Conservation (phyloP, 2,329 filamentous ascomycete genomes). For the Orbilia javanica region DNA sequence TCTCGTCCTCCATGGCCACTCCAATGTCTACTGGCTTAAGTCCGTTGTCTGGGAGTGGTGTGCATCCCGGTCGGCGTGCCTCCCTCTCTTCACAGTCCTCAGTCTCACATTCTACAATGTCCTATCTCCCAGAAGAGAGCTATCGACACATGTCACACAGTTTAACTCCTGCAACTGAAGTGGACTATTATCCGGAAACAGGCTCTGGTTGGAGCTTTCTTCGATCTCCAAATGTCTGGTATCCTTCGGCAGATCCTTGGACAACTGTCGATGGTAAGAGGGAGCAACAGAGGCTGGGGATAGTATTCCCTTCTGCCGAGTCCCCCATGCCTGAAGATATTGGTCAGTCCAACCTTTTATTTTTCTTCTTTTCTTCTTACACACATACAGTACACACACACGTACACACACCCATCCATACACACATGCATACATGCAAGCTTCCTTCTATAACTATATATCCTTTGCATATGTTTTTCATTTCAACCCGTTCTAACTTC, state of each 20-base stretch:
- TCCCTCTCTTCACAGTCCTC: constrained; percentile 55
- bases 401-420: too few species aligned
- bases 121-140: constrained; percentile 53
- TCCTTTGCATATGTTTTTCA: constrained; percentile 6
- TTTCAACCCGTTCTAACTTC: constrained; percentile 34
- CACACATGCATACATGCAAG: neutral
- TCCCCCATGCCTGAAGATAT: constrained; percentile 53
- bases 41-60: constrained; percentile 45
- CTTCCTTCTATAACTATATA: constrained; percentile 2
- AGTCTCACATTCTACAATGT: constrained; percentile 57
- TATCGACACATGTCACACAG: constrained; percentile 57
- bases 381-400: too few species aligned
- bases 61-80: constrained; percentile 56
- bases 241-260: constrained; percentile 55
- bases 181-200: constrained; percentile 56
- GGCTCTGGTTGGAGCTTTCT: constrained; percentile 56
- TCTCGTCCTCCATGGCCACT: constrained; percentile 51
- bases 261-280: constrained; percentile 42
- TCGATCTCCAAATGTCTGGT: constrained; percentile 57
- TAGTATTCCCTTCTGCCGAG: constrained; percentile 51
- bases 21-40: constrained; percentile 57
- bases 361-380: constrained; percentile 9
- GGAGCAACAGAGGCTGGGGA: constrained; percentile 52
- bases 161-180: constrained; percentile 53
- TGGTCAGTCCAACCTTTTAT: constrained; percentile 35